phyloP scores from a whole-genome alignment of 2,329 filamentous ascomycete species.

The Stemphylium lycopersici region DNA sequence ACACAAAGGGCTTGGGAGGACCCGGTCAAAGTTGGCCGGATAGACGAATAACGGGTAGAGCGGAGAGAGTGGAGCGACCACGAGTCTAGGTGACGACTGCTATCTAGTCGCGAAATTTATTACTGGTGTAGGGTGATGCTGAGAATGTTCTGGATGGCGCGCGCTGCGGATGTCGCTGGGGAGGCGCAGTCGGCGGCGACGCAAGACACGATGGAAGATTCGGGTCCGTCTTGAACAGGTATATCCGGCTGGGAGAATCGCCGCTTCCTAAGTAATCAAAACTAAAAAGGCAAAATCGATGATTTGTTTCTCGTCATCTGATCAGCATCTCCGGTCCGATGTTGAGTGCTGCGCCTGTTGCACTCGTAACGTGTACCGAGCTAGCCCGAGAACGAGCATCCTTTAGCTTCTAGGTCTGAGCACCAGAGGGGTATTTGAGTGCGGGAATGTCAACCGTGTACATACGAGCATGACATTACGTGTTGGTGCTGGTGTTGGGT shows the following conservation, averaged over 20 bases:
- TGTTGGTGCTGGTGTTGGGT: no score
- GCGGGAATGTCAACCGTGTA: no score
- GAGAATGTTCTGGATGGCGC: background rate
- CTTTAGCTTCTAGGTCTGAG: background rate
- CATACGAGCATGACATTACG: no score
- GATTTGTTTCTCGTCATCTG: background rate
- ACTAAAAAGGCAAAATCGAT: background rate
- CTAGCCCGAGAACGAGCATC: background rate
- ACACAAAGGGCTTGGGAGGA: background rate
- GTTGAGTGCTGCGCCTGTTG: background rate
- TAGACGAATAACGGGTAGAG: conserved; percentile 7
- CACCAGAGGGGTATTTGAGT: no score
- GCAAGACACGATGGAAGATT: background rate
- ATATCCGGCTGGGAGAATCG: background rate
- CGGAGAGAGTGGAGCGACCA: conserved; percentile 5
- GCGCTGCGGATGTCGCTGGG: conserved; percentile 5
- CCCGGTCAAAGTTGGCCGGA: background rate
- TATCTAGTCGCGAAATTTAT: no score
- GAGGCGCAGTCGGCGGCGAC: conserved; percentile 5
- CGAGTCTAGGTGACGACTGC: background rate
- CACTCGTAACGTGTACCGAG: conserved; percentile 1
- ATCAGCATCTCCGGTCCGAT: background rate
- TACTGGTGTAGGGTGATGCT: background rate
- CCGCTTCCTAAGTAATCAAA: background rate
- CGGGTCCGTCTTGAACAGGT: background rate